phyloP scores from a whole-genome alignment of 805 yeast species.

The Nakazawaea populi region DNA sequence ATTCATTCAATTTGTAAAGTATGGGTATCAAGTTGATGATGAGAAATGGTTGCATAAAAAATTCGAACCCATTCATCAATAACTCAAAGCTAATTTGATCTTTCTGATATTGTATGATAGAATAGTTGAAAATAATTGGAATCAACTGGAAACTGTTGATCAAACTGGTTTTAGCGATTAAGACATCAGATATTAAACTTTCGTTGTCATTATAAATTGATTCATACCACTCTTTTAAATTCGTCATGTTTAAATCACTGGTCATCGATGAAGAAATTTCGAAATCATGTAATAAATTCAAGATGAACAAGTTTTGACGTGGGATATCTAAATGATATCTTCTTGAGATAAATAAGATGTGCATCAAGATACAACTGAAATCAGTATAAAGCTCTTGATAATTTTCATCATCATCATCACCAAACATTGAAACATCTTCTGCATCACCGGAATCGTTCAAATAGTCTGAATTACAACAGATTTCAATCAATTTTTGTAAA shows the following conservation, averaged over 20 bases:
- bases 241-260: conserved; percentile 17
- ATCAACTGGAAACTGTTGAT: conserved; percentile 64
- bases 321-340: conserved; percentile 26
- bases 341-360: conserved; percentile 33
- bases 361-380: conserved; percentile 54
- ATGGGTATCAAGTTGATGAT: conserved; percentile 51
- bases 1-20: conserved; percentile 17
- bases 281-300: conserved; percentile 19
- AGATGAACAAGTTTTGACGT: conserved; percentile 11
- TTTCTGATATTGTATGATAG: conserved; percentile 52
- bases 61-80: conserved; percentile 75
- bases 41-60: conserved; percentile 76
- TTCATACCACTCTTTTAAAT: conserved; percentile 62
- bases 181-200: conserved; percentile 80
- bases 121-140: conserved; percentile 71
- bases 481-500: conserved; percentile 5
- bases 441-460: conserved; percentile 20
- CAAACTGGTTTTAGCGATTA: conserved; percentile 60
- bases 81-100: conserved; percentile 53
- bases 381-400: conserved; percentile 61
- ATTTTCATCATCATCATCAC: conserved; percentile 17
- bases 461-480: conserved; percentile 9
- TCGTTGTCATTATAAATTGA: conserved; percentile 70
- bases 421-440: conserved; percentile 15
- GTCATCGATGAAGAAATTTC: conserved; percentile 18